Evolutionary conservation across 2,329 filamentous ascomycete genomes (phyloP), one percentile per base, ranked within the genome.

Genomic region (Aspergillus puulaauensis): DNA sequence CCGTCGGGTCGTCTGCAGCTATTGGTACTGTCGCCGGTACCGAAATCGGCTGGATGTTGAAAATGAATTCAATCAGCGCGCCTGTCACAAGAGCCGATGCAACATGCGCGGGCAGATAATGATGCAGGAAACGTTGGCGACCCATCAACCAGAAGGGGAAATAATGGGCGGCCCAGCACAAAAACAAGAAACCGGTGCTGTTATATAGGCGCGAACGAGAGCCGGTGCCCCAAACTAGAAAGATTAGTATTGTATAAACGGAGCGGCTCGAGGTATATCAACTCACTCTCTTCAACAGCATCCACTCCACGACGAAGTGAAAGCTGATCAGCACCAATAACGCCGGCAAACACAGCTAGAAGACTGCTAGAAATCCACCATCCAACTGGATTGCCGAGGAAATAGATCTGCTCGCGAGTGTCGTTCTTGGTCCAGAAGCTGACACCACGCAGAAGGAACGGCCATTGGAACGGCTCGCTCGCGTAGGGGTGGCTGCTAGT

Each of bases 341-440:
- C 95, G 64, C 95, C 95, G 23, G 86, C 91, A 73, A 95, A 98
- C 39, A 99, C 93, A 45, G 95, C 95, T 60, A 99, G 81, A 55
- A 99, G 81, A 77, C 90, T 92, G 76, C 91, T 96, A 14, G 91
- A 88, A 62, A 99, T 83, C 95, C 95, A 99, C 93, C 96, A 99
- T 58, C 93, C 95, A 61, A 98, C 77, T 0, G 95, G 95, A 78
- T 99, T 99, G 57, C 95, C 95, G 31, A 99, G 81, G 82, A 99
- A 99, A 79, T 99, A 99, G 65, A 99, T 99, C 76, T 99, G 95
- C 79, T 96, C 88, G 60, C 91, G 88, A 9, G 93, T 97, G 56
- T 96, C 91, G 74, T 91, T 92, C 73, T 98, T 90, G 8, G 95
- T 99, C 95, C 95, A 99, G 87, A 99, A 99, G 77, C 92, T 97